Conservation (phyloP, 2,329 filamentous ascomycete genomes). For the Rugonectria rugulosa region DNA sequence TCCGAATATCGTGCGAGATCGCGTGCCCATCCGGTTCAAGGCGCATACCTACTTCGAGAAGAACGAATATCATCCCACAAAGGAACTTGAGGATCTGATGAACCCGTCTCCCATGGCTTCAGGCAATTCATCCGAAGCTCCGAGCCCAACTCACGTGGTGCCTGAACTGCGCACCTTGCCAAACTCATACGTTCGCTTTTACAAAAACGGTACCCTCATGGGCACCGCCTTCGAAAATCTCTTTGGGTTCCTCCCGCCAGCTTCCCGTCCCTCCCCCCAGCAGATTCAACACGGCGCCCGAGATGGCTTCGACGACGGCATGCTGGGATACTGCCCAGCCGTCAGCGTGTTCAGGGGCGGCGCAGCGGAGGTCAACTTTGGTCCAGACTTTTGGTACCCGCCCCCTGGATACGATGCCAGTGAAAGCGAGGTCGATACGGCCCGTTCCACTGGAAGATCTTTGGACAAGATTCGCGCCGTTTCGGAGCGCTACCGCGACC, state of each 20-base stretch:
- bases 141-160: constrained; percentile 74
- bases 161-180: constrained; percentile 87
- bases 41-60: constrained; percentile 93
- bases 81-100: constrained; percentile 86
- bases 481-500: constrained; percentile 84
- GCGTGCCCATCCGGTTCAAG: constrained; percentile 94
- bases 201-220: constrained; percentile 88
- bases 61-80: constrained; percentile 86
- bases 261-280: constrained; percentile 75
- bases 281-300: constrained; percentile 68
- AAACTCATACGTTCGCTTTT: constrained; percentile 84
- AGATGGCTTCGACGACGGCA: constrained; percentile 90
- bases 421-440: constrained; percentile 58
- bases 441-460: constrained; percentile 31
- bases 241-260: constrained; percentile 89
- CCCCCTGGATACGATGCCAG: constrained; percentile 66
- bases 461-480: constrained; percentile 63
- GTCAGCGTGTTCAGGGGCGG: constrained; percentile 92
- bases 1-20: constrained; percentile 89
- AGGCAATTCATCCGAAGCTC: constrained; percentile 61
- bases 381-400: constrained; percentile 90
- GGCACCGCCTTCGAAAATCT: constrained; percentile 90
- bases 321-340: constrained; percentile 94
- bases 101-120: constrained; percentile 66
- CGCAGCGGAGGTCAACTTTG: constrained; percentile 92